Conservation (phyloP, 148 eudicot species). For the Limonium bicolor region DNA sequence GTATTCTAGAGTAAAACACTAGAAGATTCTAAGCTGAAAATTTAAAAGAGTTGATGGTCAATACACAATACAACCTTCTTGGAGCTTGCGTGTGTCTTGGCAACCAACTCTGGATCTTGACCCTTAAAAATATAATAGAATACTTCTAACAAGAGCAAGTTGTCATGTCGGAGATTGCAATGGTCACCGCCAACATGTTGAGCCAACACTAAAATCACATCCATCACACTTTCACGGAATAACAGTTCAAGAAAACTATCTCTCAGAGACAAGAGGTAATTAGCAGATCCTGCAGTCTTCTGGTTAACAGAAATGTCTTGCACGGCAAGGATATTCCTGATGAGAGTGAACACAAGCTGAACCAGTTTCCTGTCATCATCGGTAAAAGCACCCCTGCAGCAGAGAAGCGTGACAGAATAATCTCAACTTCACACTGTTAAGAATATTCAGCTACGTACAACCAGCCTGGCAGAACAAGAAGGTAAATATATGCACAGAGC, state of each 20-base stretch:
- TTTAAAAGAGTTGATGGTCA: not conserved
- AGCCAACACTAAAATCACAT: constrained; percentile 58
- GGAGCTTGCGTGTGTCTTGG: constrained; percentile 30
- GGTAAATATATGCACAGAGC: too few relatives aligned
- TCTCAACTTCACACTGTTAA: not conserved
- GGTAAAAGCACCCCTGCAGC: constrained; percentile 54
- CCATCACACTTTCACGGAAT: constrained; percentile 86
- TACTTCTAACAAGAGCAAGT: constrained; percentile 76
- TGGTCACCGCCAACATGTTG: constrained; percentile 65
- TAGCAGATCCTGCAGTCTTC: constrained; percentile 50
- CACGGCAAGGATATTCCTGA: constrained; percentile 74
- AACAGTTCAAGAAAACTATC: constrained; percentile 60
- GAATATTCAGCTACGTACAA: not conserved
- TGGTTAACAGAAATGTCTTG: constrained; percentile 63
- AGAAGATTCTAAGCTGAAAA: too few relatives aligned
- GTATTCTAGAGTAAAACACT: not conserved
- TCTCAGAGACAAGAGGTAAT: constrained; percentile 40
- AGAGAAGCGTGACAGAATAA: not conserved
- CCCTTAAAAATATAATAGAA: constrained; percentile 56
- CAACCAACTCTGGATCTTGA: constrained; percentile 77
- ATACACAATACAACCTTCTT: constrained; percentile 49
- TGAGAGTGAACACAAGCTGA: constrained; percentile 80
- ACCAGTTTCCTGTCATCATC: constrained; percentile 97
- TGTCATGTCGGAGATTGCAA: constrained; percentile 67
- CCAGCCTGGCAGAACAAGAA: not conserved